Evolutionary conservation across 1,139 yeast species (phyloP), one percentile per base, ranked within the genome.

Genomic region (Saccharomyces pastorianus): DNA sequence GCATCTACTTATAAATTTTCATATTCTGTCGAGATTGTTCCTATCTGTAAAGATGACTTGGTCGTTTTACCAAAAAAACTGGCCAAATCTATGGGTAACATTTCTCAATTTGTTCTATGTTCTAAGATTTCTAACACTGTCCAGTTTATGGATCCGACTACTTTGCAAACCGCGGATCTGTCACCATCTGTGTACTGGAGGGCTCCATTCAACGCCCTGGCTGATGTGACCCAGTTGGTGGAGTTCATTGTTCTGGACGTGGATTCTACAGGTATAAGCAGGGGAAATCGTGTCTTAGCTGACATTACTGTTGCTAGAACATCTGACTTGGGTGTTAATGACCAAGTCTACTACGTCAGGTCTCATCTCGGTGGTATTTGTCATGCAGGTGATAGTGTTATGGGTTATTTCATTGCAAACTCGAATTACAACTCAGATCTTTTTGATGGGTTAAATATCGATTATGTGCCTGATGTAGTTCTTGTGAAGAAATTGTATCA

Each of bases 21-120:
- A 8, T 91, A 78, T 68, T 90, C 98, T 14, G 88, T 91, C 46
- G 99, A 93, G 73, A 83, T 93, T 61, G 96, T 89, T 2, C 99
- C 99, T n/a, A 83, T 95, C 51, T 95, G 99, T 79, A 85, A 95
- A 70, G 99, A 93, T 69, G 99, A 95, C 68, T 79, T 95, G 62
- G 96, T 95, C 32, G 87, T 91, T 49, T 76, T 95, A 59, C 99
- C 99, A 31, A 81, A 83, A 65, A 83, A 83, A 63, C 71, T 93
- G 59, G 99, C 99, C 3, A 82, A 84, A 61, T 80, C 89, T 13
- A 71, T 90, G 75, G 96, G 98, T 58, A 86, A 87, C 68, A 87
- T 93, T 56, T 75, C 91, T 28, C 85, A 88, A 67, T 75, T 91
- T 57, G 97, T 89, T 4, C 71, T 95, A 55, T 93, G 99, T 75